These are phyloP conservation scores for Ceratocystis lukuohia DNA, from an alignment of 2,329 filamentous ascomycete species.

Conservation along the genomic window DNA sequence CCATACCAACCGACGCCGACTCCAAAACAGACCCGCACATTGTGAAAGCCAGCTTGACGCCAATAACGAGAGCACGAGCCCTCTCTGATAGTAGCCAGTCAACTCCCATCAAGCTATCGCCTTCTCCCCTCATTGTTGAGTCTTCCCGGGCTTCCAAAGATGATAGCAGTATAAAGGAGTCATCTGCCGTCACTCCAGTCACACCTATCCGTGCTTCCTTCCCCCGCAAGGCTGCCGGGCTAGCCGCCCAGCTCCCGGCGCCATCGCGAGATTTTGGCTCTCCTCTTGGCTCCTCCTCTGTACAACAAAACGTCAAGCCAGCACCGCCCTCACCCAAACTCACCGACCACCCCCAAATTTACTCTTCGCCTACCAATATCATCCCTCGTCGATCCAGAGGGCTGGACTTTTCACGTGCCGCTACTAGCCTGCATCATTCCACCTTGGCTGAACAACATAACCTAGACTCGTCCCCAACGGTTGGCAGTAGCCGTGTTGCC, in stretches of 20 bases:
- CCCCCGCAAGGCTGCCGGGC: slow-evolving; percentile 35
- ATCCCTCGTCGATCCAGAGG: slow-evolving; percentile 80
- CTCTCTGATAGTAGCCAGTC: slow-evolving; percentile 17
- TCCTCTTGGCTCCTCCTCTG: slow-evolving; percentile 4
- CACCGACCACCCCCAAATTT: slow-evolving; percentile 57
- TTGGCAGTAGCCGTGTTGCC: slow-evolving; percentile 43
- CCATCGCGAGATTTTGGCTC: slow-evolving; percentile 12
- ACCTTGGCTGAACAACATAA: slow-evolving; percentile 79
- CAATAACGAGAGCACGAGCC: slow-evolving; percentile 14
- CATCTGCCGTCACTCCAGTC: slow-evolving; percentile 34
- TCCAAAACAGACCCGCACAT: background rate
- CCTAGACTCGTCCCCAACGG: slow-evolving; percentile 79
- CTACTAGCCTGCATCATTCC: slow-evolving; percentile 89
- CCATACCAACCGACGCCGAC: background rate
- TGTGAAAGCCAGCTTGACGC: background rate
- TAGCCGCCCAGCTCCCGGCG: slow-evolving; percentile 5
- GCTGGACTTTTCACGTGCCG: slow-evolving; percentile 83
- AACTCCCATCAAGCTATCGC: slow-evolving; percentile 42
- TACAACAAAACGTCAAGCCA: slow-evolving; percentile 1
- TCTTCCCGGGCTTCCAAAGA: slow-evolving; percentile 48
- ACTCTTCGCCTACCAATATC: slow-evolving; percentile 76
- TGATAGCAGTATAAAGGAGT: slow-evolving; percentile 43
- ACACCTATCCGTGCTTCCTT: slow-evolving; percentile 61
- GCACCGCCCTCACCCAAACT: slow-evolving; percentile 56
- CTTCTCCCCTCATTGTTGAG: slow-evolving; percentile 44